Evolutionary conservation across 2,329 filamentous ascomycete species (phyloP), one percentile per base, ranked within the genome.

Genomic region (Venturia asperata): DNA sequence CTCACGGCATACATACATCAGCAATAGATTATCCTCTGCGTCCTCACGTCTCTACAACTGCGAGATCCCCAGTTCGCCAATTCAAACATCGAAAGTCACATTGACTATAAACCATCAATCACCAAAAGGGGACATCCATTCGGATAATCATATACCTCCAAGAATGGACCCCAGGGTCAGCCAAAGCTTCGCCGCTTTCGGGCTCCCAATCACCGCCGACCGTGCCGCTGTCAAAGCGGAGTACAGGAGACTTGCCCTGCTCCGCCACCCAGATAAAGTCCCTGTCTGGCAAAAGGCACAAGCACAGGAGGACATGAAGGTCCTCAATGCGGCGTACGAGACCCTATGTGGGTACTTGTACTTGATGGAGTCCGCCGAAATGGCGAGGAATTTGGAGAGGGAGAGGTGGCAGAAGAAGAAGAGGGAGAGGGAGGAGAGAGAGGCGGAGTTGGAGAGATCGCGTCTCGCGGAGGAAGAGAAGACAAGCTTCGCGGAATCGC

Each of bases 211-310:
- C 45, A 49, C 45, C 45, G 45, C 45, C 45, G n/a, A 24, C 5
- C 45, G n/a, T 49, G 11, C 45, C n/a, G 45, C 45, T 21, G 9
- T 21, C n/a, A 49, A 49, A 49, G 21, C 45, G 21, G 45, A 21
- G n/a, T 49, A 49, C 45, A 49, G 45, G n/a, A 49, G 45, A 21
- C n/a, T 49, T 21, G 45, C 45, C n/a, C 45, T 49, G 45, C n/a
- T 49, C 45, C 45, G 11, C 45, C 45, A 49, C n/a, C n/a, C 45
- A 24, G 45, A 49, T n/a, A 49, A 49, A 49, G 7, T 49, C 45
- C 45, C 45, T 49, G 45, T n/a, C 45, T n/a, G n/a, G 45, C 45
- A 24, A 49, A 49, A 49, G 45, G n/a, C 21, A 49, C 45, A 49
- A 24, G 45, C 45, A 24, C 45, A 49, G 24, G 45, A 49, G 45